Base-by-base conservation (phyloP, 2,329 filamentous ascomycete species). In the Colletotrichum sp. region DNA sequence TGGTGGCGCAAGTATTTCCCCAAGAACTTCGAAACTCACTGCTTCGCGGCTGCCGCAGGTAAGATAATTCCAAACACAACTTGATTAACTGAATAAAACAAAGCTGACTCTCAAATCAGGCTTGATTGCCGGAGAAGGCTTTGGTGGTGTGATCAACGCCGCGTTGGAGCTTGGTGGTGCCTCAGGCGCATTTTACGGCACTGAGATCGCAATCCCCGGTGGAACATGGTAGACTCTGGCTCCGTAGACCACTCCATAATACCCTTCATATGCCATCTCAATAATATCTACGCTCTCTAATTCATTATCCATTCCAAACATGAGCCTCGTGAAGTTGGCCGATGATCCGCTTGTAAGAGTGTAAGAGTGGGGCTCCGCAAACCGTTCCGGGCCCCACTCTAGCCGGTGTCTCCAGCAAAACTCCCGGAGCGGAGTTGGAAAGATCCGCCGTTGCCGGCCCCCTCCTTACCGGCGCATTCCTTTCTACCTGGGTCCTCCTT, bases 91-190 rank as follows among this genome's bases (percentile, higher is more conserved):
- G n/a, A 7, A 52, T 1, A 16, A 16, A 36, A 36, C 0, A 21
- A 13, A 1, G 0, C n/a, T 52, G 10, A 52, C n/a, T 0, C 6
- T 21, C n/a, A 0, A 21, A 21, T 13, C 10, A 52, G 44, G 92
- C 73, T 81, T 92, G 68, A 92, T 93, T 78, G 91, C 91, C 3
- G 91, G 92, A 4, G 91, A 93, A 82, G 91, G 91, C 66, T 88
- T 93, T 69, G 92, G 90, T 6, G 92, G 91, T 77, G 90, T 92
- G 15, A 82, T 93, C 74, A 92, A 92, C 78, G 91, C 91, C 8
- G 84, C 83, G 6, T 78, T 88, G 3, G 86, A 84, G 44, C 80
- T 87, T 7, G 82, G 83, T 8, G 72, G 78, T 64, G 79, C 79
- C 52, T 69, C 78, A 34, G 81, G 79, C 26, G 32, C 34, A 1